Evolutionary conservation across 441 rosid genomes (phyloP).

Genomic region (Croton setiger): DNA sequence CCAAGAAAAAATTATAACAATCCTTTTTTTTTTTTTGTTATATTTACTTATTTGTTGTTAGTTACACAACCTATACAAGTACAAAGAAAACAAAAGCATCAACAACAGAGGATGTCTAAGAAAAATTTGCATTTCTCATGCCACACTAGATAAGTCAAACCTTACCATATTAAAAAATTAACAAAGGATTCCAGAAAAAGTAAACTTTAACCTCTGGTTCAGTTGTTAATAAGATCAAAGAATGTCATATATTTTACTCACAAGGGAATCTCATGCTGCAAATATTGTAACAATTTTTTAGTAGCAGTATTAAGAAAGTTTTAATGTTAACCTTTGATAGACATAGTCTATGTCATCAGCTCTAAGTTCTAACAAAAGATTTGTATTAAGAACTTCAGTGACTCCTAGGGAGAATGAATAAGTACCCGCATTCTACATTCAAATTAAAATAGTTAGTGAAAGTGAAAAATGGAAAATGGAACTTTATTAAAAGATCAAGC

Average conservation of each 20-base stretch:
- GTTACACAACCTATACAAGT: neutral
- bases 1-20: too few species aligned
- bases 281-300: neutral
- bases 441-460: slow-evolving; percentile 13
- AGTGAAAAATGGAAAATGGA: neutral
- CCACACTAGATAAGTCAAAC: neutral
- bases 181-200: too few species aligned
- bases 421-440: slow-evolving; percentile 72
- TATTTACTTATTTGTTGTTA: too few species aligned
- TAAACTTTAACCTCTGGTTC: too few species aligned
- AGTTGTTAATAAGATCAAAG: too few species aligned
- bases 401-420: slow-evolving; percentile 90
- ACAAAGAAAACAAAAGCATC: neutral
- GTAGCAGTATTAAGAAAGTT: neutral
- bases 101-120: neutral
- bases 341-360: slow-evolving; percentile 98
- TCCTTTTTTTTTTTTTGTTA: too few species aligned
- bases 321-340: slow-evolving; percentile 60
- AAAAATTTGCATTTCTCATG: neutral
- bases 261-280: neutral
- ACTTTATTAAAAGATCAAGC: slow-evolving; percentile 12
- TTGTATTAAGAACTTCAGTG: slow-evolving; percentile 85
- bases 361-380: slow-evolving; percentile 70
- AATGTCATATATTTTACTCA: too few species aligned
- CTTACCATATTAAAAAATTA: too few species aligned